Evolutionary conservation across 2,329 filamentous ascomycete species (phyloP).

Genomic region (Exophiala xenobiotica): DNA sequence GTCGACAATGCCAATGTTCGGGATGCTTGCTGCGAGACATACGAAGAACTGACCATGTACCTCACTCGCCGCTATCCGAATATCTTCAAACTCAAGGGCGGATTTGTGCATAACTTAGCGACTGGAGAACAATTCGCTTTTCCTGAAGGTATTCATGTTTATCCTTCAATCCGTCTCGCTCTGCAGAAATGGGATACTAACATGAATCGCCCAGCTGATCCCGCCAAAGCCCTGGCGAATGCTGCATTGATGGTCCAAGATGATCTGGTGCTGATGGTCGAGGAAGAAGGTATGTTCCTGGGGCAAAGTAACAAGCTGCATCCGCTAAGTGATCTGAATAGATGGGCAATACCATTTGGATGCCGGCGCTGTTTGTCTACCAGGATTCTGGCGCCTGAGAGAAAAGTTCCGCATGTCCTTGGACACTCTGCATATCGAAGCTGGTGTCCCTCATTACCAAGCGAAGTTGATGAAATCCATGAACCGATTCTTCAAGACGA

Average conservation of each 20-base stretch:
- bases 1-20: not conserved
- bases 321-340: not conserved
- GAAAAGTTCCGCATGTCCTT: not conserved
- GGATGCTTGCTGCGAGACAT: not conserved
- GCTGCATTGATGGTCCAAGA: not conserved
- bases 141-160: not conserved
- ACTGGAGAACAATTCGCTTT: not conserved
- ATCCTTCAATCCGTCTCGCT: not conserved
- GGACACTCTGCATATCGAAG: slow-evolving; percentile 1
- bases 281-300: not conserved
- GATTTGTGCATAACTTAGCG: not conserved
- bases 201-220: not conserved
- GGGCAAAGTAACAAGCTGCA: not conserved
- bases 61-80: not conserved
- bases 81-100: not conserved
- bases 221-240: not conserved
- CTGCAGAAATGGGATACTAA: not conserved
- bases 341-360: not conserved
- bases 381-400: not conserved
- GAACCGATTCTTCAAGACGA: slow-evolving; percentile 5
- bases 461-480: slow-evolving; percentile 4
- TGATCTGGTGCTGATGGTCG: not conserved
- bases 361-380: not conserved
- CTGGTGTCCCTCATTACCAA: slow-evolving; percentile 1
- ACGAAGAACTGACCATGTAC: not conserved